phyloP scores from a whole-genome alignment of 129 eudicot species.

The Logfia minima region DNA sequence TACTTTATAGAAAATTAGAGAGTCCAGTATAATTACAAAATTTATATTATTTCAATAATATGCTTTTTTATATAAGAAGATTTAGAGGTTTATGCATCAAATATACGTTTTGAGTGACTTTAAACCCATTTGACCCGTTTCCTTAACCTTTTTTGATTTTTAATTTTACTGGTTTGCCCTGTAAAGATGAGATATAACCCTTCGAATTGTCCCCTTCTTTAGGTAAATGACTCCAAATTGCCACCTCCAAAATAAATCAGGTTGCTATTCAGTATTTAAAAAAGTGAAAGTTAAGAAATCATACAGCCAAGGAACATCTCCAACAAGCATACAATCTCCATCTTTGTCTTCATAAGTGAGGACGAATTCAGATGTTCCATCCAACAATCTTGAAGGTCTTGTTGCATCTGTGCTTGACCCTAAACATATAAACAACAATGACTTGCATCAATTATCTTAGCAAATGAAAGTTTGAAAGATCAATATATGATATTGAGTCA shows the following conservation, averaged over 20 bases:
- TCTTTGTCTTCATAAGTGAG: constrained; percentile 98
- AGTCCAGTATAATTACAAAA: background rate
- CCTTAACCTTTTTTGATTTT: background rate
- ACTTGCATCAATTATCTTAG: background rate
- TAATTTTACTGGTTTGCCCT: background rate
- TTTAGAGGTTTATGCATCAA: background rate
- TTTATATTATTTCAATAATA: background rate
- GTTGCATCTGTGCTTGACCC: constrained; percentile 46
- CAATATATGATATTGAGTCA: background rate
- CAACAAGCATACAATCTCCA: constrained; percentile 98
- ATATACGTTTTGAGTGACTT: background rate
- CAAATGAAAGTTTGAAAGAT: constrained; percentile 2
- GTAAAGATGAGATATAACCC: background rate
- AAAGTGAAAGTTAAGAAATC: constrained; percentile 22
- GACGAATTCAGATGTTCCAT: constrained; percentile 76
- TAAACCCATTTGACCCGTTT: background rate
- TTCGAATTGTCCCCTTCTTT: background rate
- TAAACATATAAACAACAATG: constrained; percentile 28
- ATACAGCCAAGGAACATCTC: constrained; percentile 98
- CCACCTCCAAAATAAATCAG: background rate
- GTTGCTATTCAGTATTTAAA: background rate
- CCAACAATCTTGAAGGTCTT: constrained; percentile 60
- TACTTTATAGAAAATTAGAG: background rate
- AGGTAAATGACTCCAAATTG: background rate
- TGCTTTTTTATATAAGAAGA: background rate